Percentiles rank a stretch among this genome's conserved stretches.
Evolutionary conservation across 768 basidiomycete species (phyloP).

Genomic region (Podaxis sp.): DNA sequence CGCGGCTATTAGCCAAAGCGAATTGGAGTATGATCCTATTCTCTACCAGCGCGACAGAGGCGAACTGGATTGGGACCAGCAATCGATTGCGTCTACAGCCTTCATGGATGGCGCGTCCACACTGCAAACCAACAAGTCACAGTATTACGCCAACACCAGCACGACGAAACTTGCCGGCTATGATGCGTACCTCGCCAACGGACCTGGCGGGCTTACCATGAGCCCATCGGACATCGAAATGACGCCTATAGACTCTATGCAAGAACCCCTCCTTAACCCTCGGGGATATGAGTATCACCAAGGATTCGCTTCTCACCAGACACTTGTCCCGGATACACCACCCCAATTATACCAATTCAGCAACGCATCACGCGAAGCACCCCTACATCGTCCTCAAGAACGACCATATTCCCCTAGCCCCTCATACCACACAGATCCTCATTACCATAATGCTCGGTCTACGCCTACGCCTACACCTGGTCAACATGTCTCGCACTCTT

Average conservation of each 20-base stretch:
- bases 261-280: slow-evolving; percentile 54
- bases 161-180: slow-evolving; percentile 36
- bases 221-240: slow-evolving; percentile 45
- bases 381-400: slow-evolving; percentile 57
- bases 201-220: slow-evolving; percentile 27
- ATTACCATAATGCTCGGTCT: slow-evolving; percentile 12
- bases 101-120: slow-evolving; percentile 45
- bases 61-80: slow-evolving; percentile 84
- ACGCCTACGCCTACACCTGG: slow-evolving; percentile 8
- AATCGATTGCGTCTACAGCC: slow-evolving; percentile 62
- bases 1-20: slow-evolving; percentile 75
- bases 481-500: slow-evolving; percentile 12
- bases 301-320: slow-evolving; percentile 33
- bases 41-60: slow-evolving; percentile 78
- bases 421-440: slow-evolving; percentile 18
- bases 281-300: slow-evolving; percentile 29
- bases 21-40: slow-evolving; percentile 79
- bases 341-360: slow-evolving; percentile 35
- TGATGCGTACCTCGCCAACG: slow-evolving; percentile 53
- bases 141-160: slow-evolving; percentile 30
- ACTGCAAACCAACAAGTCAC: slow-evolving; percentile 36
- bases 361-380: slow-evolving; percentile 50
- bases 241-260: slow-evolving; percentile 49
- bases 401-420: slow-evolving; percentile 33
- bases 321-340: slow-evolving; percentile 35